Percentiles rank a stretch among this genome's conserved stretches.
Evolutionary conservation across 495 filamentous ascomycete species (phyloP).

Genomic region (Hypoxylon intermedium): DNA sequence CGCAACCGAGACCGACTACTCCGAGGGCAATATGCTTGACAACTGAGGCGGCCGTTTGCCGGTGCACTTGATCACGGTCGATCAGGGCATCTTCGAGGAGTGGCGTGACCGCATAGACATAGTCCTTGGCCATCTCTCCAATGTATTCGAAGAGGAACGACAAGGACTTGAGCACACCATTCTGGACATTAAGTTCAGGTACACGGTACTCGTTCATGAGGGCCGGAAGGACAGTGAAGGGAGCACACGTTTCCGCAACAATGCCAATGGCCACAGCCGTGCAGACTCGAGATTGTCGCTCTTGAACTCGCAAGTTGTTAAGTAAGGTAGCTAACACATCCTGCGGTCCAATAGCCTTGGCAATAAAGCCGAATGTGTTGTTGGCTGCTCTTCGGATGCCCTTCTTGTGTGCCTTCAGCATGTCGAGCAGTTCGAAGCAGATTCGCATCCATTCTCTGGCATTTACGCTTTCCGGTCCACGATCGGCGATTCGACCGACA

Average conservation of each 20-base stretch:
- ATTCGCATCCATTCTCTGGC: slow-evolving; percentile 99
- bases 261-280: slow-evolving; percentile 99
- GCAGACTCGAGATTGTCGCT: slow-evolving; percentile 97
- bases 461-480: slow-evolving; percentile 93
- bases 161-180: slow-evolving; percentile 95
- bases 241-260: slow-evolving; percentile 99
- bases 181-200: slow-evolving; percentile 97
- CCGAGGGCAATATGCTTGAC: slow-evolving; percentile 98
- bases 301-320: slow-evolving; percentile 95
- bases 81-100: slow-evolving; percentile 96
- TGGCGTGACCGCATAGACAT: slow-evolving; percentile 98
- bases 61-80: slow-evolving; percentile 97
- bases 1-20: slow-evolving; percentile 94
- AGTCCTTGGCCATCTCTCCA: slow-evolving; percentile 99
- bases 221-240: slow-evolving; percentile 97
- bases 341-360: slow-evolving; percentile 97
- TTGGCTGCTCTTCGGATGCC: slow-evolving; percentile 98
- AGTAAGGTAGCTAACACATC: slow-evolving; percentile 95
- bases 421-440: slow-evolving; percentile 97
- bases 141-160: slow-evolving; percentile 99
- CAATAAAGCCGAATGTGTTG: slow-evolving; percentile 99
- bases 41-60: slow-evolving; percentile 93
- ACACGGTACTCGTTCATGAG: slow-evolving; percentile 99
- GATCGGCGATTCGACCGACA: slow-evolving; percentile 97
- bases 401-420: slow-evolving; percentile 99